A percentile compares a stretch with the other conserved stretches of the same genome.
These are phyloP conservation scores for Juglanconis oblonga DNA, from an alignment of 2,329 filamentous ascomycete species.

Conservation along the genomic window DNA sequence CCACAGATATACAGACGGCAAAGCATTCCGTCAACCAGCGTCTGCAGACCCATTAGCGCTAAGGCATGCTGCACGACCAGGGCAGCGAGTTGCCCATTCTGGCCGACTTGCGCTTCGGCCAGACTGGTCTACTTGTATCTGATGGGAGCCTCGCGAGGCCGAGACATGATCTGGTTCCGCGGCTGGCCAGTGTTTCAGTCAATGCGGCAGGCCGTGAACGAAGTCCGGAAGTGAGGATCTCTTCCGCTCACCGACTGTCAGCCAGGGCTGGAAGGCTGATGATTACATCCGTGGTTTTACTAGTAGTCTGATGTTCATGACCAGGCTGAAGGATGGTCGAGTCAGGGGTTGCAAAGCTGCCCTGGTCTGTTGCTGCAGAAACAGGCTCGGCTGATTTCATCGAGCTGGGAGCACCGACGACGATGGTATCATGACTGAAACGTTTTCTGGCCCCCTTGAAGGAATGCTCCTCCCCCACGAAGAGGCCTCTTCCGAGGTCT, in stretches of 20 bases:
- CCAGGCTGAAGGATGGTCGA: not conserved
- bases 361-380: constrained; percentile 17
- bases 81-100: not conserved
- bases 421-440: not conserved
- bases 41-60: not conserved
- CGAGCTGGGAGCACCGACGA: not conserved
- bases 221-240: no score
- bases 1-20: not conserved
- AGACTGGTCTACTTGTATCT: not conserved
- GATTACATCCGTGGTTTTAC: no score
- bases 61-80: not conserved
- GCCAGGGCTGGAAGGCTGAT: no score
- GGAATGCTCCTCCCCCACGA: not conserved
- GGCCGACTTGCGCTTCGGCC: not conserved
- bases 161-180: not conserved
- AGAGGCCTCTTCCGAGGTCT: not conserved
- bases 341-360: not conserved
- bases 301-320: not conserved
- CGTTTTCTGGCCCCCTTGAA: not conserved
- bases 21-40: not conserved
- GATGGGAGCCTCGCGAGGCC: not conserved
- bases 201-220: not conserved
- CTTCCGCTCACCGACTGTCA: no score
- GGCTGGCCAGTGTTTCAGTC: not conserved
- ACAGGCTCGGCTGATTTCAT: constrained; percentile 5